Evolutionary conservation across 768 basidiomycete genomes (phyloP), one percentile per base, ranked within the genome.

Genomic region (Xerocomellus intermedius): DNA sequence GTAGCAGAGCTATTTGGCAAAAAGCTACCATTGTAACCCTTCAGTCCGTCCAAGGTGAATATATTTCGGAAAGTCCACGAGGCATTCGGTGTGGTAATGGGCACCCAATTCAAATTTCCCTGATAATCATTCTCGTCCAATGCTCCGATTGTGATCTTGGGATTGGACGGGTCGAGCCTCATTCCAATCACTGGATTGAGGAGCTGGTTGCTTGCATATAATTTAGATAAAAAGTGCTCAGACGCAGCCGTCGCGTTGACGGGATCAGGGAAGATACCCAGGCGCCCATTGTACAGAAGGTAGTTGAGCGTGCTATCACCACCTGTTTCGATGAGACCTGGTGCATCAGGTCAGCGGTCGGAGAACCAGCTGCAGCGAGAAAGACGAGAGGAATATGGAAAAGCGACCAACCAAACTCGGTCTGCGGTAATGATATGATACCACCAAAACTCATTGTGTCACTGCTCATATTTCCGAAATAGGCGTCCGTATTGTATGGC

Each of bases 91-190:
- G 54, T 67, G 48, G 9, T 47, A 26, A 68, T 48, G 6, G 54
- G 57, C 7, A 68, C 57, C 54, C 66, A 63, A 32, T 68, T 63
- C 17, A 68, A 5, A 1, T 52, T 52, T 22, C 63, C 68, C 16
- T 64, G 48, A 38, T 55, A 62, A 50, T 67, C 64, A 7, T 43
- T 58, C 28, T 55, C 48, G 32, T 69, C 66, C 42, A 67, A 46
- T 6, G 53, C 62, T 6, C 68, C 66, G 16, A 67, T 67, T 4
- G 65, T 67, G n/a, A 67, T 56, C 30, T 62, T 69, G 8, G 65
- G 68, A 26, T 67, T 48, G 14, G 32, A 16, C 1, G 59, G 68
- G 42, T 69, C 67, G 13, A 67, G 55, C 24, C 49, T 54, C 42
- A 67, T 57, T 24, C 54, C 63, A 21, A 69, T 47, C 13, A 65